Evolutionary conservation across 2,329 filamentous ascomycete genomes (phyloP), one percentile per base, ranked within the genome.

Genomic region (Monosporascus cannonballus): DNA sequence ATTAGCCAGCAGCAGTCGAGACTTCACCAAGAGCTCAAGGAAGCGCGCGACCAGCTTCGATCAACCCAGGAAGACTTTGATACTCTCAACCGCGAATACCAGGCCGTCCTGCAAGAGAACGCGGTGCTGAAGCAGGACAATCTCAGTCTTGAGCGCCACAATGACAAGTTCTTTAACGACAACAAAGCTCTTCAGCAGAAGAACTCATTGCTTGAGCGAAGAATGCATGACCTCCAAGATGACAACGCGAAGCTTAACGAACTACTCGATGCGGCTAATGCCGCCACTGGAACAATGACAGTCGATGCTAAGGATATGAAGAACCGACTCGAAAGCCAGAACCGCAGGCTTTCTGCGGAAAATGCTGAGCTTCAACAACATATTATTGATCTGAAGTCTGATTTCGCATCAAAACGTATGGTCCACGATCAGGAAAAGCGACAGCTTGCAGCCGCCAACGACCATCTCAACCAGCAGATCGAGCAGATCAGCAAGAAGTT

Each of bases 141-240:
- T 54, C 67, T 73, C 36, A 76, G 74, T 57, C 72, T 81, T 22
- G 77, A 78, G 50, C 76, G 75, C 38, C 76, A 79, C 61, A 81
- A 81, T 54, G 77, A 81, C 48, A 76, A 74, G 55, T 80, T 79
- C 59, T 80, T 77, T 58, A 74, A 69, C 52, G 77, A 80, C 60
- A 80, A 78, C 67, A 63, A 64, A 41, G 50, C 54, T 45, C 58
- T 67, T 15, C 62, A 67, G 47, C 58, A 66, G 45, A 60, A 81
- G 60, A 80, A 79, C 56, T 69, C 72, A 24, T 69, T 68, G 50
- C 79, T 76, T 53, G 75, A 76, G 60, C 73, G 73, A 47, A 75
- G 71, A 51, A 65, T 74, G 27, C 71, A 72, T 22, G 70, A 73
- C 36, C 63, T 79, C n/a, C 71, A 76, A 46, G 71, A 73, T 7